Base-by-base conservation (phyloP, 331 rosid species). In the Dryas integrifolia region DNA sequence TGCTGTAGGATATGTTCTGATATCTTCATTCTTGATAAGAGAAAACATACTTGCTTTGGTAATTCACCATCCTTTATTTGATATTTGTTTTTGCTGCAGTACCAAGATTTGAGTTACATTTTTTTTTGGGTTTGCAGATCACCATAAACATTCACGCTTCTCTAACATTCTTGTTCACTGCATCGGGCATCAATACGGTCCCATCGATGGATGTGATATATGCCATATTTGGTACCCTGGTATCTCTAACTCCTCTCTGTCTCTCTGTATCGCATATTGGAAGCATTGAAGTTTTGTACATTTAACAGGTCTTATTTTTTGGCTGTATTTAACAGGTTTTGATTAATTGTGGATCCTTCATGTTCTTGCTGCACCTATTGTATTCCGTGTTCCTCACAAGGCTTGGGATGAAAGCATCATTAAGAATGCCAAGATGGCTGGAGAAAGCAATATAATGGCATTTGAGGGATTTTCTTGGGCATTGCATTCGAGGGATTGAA, bases 141-240 rank as follows among this genome's bases (percentile, higher is more conserved):
- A 91, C 98, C 72, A 86, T 95, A 56, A 95, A 95, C 87, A 88
- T 95, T 66, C 98, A 95, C 60, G 98, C 98, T 72, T 89, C 97
- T 57, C 93, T 95, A 8, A 82, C 98, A 47, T 86, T 85, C 80
- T 74, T 91, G 77, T 88, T 91, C 76, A 81, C 96, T 43, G 98
- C 98, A 8, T 69, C 87, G 2, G 93, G 96, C 70, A 78, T 91
- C 24, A 74, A 80, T 83, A 74, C 84, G 18, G 67, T 95, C 82
- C 98, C 97, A 14, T 89, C 98, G 3, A 91, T 95, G 97, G 74
- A 83, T 50, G 26, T 72, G 41, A 95, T 95, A 75, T 89, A 95
- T 72, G 60, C 80, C 75, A 62, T 95, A 11, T 95, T 95, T 63
- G 83, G 93, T 58, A 82, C 58, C 75, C 78, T 95, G 93, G 97